phyloP scores from a whole-genome alignment of 2,329 filamentous ascomycete species.

The Parastagonospora avenae region DNA sequence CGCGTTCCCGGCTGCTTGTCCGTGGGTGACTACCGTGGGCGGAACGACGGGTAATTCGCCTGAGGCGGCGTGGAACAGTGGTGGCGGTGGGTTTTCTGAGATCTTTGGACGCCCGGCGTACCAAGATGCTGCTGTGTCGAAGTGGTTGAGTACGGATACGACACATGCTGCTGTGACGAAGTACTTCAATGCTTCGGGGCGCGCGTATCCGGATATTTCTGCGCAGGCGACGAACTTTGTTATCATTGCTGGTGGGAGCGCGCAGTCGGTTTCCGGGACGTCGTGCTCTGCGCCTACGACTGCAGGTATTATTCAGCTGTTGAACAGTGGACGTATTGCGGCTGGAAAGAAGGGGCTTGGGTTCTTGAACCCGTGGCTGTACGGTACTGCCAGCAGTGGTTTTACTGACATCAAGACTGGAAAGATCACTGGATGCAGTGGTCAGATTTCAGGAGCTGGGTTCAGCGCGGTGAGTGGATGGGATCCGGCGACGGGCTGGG shows the following conservation, averaged over 20 bases:
- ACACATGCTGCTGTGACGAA: conserved; percentile 39
- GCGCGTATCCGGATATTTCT: conserved; percentile 57
- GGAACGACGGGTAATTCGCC: conserved; percentile 33
- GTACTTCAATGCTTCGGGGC: conserved; percentile 40
- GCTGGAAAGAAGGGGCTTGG: conserved; percentile 56
- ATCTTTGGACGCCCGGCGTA: conserved; percentile 40
- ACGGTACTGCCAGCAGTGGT: conserved; percentile 34
- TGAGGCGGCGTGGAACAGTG: conserved; percentile 14
- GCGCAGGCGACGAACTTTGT: conserved; percentile 50
- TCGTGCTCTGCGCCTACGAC: conserved; percentile 26
- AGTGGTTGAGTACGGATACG: conserved; percentile 50
- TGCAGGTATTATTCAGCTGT: conserved; percentile 29
- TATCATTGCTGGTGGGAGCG: conserved; percentile 20
- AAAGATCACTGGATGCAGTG: conserved; percentile 24
- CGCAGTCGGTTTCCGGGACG: conserved; percentile 20
- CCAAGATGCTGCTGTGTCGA: conserved; percentile 48
- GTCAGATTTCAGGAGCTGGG: conserved; percentile 21
- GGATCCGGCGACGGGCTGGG: conserved; percentile 57
- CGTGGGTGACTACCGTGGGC: conserved; percentile 58
- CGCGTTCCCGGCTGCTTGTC: conserved; percentile 56
- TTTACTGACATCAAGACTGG: conserved; percentile 50
- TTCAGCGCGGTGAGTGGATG: conserved; percentile 38
- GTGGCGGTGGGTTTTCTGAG: conserved; percentile 22
- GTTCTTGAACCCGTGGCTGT: conserved; percentile 58
- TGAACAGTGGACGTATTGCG: conserved; percentile 58